Evolutionary conservation across 1,284 basidiomycete genomes (phyloP).

Genomic region (Chiua sp.): DNA sequence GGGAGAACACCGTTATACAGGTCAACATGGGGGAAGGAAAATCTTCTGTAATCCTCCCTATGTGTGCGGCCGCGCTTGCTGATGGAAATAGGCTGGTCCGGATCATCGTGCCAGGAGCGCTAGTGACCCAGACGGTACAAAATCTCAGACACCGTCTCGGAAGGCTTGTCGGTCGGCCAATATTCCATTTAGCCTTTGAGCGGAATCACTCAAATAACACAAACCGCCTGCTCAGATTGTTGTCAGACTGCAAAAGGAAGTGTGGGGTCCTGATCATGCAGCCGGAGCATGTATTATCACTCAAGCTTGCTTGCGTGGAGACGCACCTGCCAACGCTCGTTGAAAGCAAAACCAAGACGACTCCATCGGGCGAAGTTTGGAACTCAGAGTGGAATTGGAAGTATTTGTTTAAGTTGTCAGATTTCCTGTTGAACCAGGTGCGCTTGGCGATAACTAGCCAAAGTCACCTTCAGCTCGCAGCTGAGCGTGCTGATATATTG

Average conservation of each 20-base stretch:
- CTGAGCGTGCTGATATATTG: too few relatives aligned
- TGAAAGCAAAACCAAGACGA: background rate
- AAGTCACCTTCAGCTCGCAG: too few relatives aligned
- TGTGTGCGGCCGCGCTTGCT: conserved; percentile 45
- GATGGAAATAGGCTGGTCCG: conserved; percentile 48
- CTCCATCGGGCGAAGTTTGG: too few relatives aligned
- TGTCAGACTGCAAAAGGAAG: conserved; percentile 41
- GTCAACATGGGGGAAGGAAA: conserved; percentile 67
- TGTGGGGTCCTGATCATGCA: conserved; percentile 51
- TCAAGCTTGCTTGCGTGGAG: conserved; percentile 51
- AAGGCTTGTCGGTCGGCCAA: conserved; percentile 48
- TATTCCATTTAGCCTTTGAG: conserved; percentile 56
- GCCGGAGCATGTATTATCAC: conserved; percentile 58
- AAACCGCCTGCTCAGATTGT: conserved; percentile 23
- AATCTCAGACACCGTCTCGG: conserved; percentile 48
- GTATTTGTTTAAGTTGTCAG: too few relatives aligned
- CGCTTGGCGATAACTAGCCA: too few relatives aligned
- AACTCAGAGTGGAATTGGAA: too few relatives aligned
- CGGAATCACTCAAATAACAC: conserved; percentile 37
- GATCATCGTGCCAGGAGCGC: conserved; percentile 51
- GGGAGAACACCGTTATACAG: conserved; percentile 46
- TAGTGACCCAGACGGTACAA: conserved; percentile 49
- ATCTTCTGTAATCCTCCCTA: conserved; percentile 55
- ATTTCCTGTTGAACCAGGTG: too few relatives aligned
- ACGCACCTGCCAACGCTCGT: conserved; percentile 30